A percentile compares a stretch with the other conserved stretches of the same genome.
These are phyloP conservation scores for Rhizopus sp. DNA, from an alignment of 371 early-diverging fungal genomes.

Conservation along the genomic window DNA sequence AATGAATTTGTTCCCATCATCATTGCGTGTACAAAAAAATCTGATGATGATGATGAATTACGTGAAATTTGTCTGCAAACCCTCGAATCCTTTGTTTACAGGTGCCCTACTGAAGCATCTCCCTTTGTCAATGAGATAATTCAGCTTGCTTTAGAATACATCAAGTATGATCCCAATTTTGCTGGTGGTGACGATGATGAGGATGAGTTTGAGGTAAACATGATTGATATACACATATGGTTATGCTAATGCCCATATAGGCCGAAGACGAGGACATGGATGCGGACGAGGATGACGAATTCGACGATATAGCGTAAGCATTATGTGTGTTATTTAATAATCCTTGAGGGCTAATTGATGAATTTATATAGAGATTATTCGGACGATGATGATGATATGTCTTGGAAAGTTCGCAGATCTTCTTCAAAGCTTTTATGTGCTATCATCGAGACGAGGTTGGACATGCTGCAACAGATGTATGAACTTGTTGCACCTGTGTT, in stretches of 20 bases:
- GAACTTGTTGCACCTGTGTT: slow-evolving; percentile 72
- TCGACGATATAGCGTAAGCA: slow-evolving; percentile 64
- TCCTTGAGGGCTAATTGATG: not conserved
- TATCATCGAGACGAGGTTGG: slow-evolving; percentile 72
- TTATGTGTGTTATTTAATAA: not conserved
- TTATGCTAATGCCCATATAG: not conserved
- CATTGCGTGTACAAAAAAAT: slow-evolving; percentile 49
- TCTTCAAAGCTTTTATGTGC: slow-evolving; percentile 82
- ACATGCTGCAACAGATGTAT: slow-evolving; percentile 66
- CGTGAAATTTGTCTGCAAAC: slow-evolving; percentile 87
- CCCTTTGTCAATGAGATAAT: slow-evolving; percentile 67
- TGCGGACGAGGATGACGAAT: slow-evolving; percentile 76
- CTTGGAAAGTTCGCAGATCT: slow-evolving; percentile 93
- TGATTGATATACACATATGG: not conserved
- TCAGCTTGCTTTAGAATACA: slow-evolving; percentile 62
- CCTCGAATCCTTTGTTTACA: slow-evolving; percentile 79
- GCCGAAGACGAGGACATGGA: slow-evolving; percentile 16
- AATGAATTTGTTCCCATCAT: slow-evolving; percentile 68
- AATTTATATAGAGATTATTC: slow-evolving; percentile 64
- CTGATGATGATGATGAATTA: slow-evolving; percentile 82
- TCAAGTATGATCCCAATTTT: slow-evolving; percentile 91
- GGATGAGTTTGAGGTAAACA: slow-evolving; percentile 21
- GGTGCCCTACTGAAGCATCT: slow-evolving; percentile 76
- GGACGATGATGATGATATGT: slow-evolving; percentile 76
- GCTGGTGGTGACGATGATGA: slow-evolving; percentile 78